Evolutionary conservation across 2,329 filamentous ascomycete genomes (phyloP).

Genomic region (Ceratocystis harringtonii): DNA sequence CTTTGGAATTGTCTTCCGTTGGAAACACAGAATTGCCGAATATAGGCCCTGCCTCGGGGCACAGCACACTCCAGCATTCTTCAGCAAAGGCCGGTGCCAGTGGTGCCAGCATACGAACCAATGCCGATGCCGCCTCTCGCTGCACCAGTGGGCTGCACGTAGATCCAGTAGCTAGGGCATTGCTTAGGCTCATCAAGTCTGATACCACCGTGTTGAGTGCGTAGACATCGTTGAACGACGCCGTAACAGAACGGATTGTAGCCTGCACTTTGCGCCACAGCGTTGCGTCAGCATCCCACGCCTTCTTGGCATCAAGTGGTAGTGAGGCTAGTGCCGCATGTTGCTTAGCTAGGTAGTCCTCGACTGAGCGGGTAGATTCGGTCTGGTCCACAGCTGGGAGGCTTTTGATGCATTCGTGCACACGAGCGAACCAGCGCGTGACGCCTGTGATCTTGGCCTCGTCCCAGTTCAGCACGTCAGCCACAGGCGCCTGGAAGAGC

Average conservation of each 20-base stretch:
- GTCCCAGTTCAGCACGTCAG: conserved; percentile 77
- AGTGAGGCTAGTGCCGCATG: conserved; percentile 23
- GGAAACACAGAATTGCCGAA: conserved; percentile 44
- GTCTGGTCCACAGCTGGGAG: not conserved
- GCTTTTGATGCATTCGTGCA: conserved; percentile 34
- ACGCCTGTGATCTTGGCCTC: conserved; percentile 68
- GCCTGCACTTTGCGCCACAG: conserved; percentile 54
- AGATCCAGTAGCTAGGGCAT: conserved; percentile 38
- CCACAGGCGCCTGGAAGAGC: conserved; percentile 74
- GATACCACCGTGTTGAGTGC: conserved; percentile 72
- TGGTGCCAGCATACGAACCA: conserved; percentile 62
- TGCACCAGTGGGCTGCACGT: conserved; percentile 28
- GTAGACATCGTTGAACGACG: conserved; percentile 55
- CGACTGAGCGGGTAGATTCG: conserved; percentile 18
- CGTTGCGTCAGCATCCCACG: conserved; percentile 33
- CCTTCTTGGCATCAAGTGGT: conserved; percentile 23
- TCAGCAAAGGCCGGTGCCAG: conserved; percentile 68
- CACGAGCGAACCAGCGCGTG: conserved; percentile 60
- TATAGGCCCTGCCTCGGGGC: conserved; percentile 26
- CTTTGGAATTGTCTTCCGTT: conserved; percentile 31
- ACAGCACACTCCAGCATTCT: conserved; percentile 58
- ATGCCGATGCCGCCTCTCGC: conserved; percentile 35
- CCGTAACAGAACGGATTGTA: conserved; percentile 51
- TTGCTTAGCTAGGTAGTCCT: conserved; percentile 27
- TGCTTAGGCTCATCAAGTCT: conserved; percentile 69